These are phyloP conservation scores for Globisporangium iwayamae DNA, from an alignment of 352 stramenopile genomes.

Conservation along the genomic window DNA sequence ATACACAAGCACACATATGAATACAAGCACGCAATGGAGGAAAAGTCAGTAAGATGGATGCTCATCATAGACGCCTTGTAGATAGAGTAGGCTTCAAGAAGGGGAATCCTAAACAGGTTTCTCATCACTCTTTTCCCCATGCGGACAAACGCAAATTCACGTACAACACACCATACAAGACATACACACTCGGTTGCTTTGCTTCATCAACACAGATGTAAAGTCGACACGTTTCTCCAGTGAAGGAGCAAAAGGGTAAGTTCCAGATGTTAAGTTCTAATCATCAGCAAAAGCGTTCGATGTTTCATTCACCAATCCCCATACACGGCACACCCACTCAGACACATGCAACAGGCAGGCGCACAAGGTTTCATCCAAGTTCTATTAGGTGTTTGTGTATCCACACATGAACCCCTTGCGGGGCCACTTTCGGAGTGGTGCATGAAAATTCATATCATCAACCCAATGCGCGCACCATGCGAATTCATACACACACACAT, in stretches of 20 bases:
- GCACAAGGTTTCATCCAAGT: conserved; percentile 51
- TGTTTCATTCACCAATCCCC: neutral
- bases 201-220: conserved; percentile 91
- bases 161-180: conserved; percentile 7
- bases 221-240: conserved; percentile 73
- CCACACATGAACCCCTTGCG: conserved; percentile 40
- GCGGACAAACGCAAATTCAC: conserved; percentile 2
- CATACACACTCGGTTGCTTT: conserved; percentile 25
- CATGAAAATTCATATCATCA: conserved; percentile 87
- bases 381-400: conserved; percentile 59
- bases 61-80: conserved; percentile 71
- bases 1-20: conserved; percentile 7
- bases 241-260: conserved; percentile 80
- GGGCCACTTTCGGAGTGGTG: conserved; percentile 74
- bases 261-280: conserved; percentile 67
- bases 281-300: conserved; percentile 34
- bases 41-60: conserved; percentile 53
- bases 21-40: neutral
- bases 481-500: conserved; percentile 18
- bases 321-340: conserved; percentile 15
- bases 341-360: conserved; percentile 1
- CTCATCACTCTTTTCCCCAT: conserved; percentile 51
- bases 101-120: conserved; percentile 83
- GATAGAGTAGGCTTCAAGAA: conserved; percentile 67
- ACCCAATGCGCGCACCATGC: conserved; percentile 27